These are phyloP conservation scores for Citrus trifoliata DNA, from an alignment of 345 rosid genomes.

Conservation along the genomic window DNA sequence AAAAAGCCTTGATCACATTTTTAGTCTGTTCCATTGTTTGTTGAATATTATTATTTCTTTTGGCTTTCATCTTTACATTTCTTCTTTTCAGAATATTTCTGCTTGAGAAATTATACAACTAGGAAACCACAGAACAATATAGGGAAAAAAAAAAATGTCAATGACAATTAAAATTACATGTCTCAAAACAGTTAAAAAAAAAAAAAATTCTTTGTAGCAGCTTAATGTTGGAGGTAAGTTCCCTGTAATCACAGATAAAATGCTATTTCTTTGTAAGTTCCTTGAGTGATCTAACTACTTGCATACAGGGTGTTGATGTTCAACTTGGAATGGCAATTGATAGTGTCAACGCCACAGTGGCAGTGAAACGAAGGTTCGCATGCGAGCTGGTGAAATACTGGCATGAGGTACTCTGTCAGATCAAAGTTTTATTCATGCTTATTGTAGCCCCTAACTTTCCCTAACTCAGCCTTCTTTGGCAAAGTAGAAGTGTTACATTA, in stretches of 20 bases:
- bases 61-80: too few species aligned
- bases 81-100: too few species aligned
- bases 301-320: conserved; percentile 76
- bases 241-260: neutral
- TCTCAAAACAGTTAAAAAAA: too few species aligned
- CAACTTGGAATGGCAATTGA: conserved; percentile 99
- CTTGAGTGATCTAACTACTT: neutral
- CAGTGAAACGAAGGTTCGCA: conserved; percentile 96
- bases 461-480: neutral
- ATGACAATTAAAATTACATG: too few species aligned
- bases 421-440: neutral
- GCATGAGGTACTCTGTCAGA: conserved; percentile 67
- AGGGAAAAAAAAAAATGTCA: too few species aligned
- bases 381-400: conserved; percentile 98
- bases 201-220: too few species aligned
- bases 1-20: neutral
- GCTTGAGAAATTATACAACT: too few species aligned
- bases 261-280: neutral
- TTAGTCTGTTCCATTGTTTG: too few species aligned
- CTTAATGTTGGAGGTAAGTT: too few species aligned
- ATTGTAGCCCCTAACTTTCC: neutral
- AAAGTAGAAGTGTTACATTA: neutral
- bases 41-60: too few species aligned
- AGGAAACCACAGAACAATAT: too few species aligned
- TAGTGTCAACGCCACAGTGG: conserved; percentile 93